phyloP scores from a whole-genome alignment of 805 yeast genomes.

The Saccharomycopsis fodiens region DNA sequence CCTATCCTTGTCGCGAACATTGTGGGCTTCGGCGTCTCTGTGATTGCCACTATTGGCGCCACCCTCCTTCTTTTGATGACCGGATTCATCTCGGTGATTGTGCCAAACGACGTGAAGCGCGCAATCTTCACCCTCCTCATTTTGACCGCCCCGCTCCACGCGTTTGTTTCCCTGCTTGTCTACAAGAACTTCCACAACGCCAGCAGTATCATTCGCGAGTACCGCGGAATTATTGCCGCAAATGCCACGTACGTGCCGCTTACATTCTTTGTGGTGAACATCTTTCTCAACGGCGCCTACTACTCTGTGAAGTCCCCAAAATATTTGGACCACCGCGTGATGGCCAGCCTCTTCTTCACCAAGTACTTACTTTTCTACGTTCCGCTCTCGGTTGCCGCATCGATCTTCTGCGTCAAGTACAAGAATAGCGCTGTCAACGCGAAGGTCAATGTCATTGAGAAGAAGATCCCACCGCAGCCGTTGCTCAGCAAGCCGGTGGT shows the following conservation, averaged over 20 bases:
- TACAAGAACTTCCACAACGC: constrained; percentile 8
- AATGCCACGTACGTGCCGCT: constrained; percentile 24
- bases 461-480: constrained; percentile 21
- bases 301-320: constrained; percentile 24
- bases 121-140: constrained; percentile 6
- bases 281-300: constrained; percentile 21
- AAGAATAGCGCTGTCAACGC: constrained; percentile 5
- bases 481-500: constrained; percentile 24
- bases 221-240: constrained; percentile 9
- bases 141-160: constrained; percentile 5
- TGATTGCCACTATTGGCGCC: background rate
- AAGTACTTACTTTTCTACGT: constrained; percentile 18
- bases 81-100: constrained; percentile 6
- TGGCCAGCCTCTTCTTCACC: constrained; percentile 3
- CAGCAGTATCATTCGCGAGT: background rate
- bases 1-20: constrained; percentile 9
- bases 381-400: constrained; percentile 17
- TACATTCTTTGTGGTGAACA: constrained; percentile 12
- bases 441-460: constrained; percentile 22
- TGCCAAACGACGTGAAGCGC: constrained; percentile 8
- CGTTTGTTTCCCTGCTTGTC: constrained; percentile 19
- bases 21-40: constrained; percentile 15
- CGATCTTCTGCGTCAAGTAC: constrained; percentile 10
- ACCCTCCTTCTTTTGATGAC: constrained; percentile 4
- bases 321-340: constrained; percentile 13